Evolutionary conservation across 768 basidiomycete genomes (phyloP), one percentile per base, ranked within the genome.

Genomic region (Boletus sp.): DNA sequence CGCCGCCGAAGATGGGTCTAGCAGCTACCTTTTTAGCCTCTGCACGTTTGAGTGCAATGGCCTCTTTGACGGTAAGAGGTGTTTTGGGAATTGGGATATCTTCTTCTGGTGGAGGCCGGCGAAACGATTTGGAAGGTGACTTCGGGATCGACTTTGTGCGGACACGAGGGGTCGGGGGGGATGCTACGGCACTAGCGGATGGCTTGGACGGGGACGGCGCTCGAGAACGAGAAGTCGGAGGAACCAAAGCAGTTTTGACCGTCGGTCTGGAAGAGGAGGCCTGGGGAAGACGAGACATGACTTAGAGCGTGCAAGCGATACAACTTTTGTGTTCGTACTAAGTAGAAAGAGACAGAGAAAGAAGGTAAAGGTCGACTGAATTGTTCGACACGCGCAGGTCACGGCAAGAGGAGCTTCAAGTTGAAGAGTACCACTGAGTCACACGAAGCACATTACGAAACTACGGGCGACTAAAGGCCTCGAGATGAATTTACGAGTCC

Each of bases 21-120:
- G 58, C 39, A 7, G 60, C 52, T 3, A 78, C 74, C 64, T 90
- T 92, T 74, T 86, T 90, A 0, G 85, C 88, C 65, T 91, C 87
- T 0, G 90, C 89, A 42, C 90, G 78, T 59, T 83, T 89, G 45
- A 90, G 74, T 2, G 90, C 90, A 66, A 93, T 91, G 14, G 85
- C 87, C 59, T 91, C 91, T 63, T 85, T 85, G 59, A 92, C 80
- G 65, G 80, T 90, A 32, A 81, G 56, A 37, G 68, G 60, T 40
- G 44, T 1, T 51, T 72, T 77, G 15, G 75, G 61, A 17, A 79
- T 55, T 36, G 62, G 68, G 7, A 64, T 47, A 28, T 66, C 65
- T 57, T 56, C 63, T 52, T 61, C 64, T 33, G 58, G 62, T 1
- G 58, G 63, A 48, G 62, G 52, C 33, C 71, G 62, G 29, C 72